Evolutionary conservation across 2,329 filamentous ascomycete species (phyloP).

Genomic region (Trichoderma atrobrunneum): DNA sequence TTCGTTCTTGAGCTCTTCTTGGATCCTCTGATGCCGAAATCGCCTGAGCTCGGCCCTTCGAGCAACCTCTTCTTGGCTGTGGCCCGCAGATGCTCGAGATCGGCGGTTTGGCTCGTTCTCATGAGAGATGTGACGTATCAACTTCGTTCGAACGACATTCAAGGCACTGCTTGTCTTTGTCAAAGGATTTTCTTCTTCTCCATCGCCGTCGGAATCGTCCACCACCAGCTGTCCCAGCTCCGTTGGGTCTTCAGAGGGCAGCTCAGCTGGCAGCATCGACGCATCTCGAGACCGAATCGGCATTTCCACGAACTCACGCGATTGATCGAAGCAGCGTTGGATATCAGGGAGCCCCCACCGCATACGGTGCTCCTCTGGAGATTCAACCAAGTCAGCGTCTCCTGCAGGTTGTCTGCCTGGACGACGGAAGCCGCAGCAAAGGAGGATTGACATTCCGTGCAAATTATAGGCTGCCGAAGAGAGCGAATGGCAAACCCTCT

Average conservation of each 20-base stretch:
- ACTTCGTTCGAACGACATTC: conserved; percentile 43
- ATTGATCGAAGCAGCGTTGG: not conserved
- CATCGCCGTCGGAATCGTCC: conserved; percentile 43
- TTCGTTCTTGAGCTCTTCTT: conserved; percentile 53
- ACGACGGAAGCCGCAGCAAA: conserved; percentile 17
- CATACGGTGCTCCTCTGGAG: not conserved
- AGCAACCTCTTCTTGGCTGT: conserved; percentile 52
- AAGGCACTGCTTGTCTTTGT: conserved; percentile 41
- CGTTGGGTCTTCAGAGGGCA: conserved; percentile 23
- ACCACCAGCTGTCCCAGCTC: conserved; percentile 34
- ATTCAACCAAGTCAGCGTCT: not conserved
- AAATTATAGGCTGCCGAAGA: not conserved
- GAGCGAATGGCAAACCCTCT: not conserved
- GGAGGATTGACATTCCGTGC: conserved; percentile 18
- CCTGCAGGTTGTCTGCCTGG: not conserved
- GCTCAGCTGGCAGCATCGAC: not conserved
- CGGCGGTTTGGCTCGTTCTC: conserved; percentile 41
- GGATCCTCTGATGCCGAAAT: conserved; percentile 55
- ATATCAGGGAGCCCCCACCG: not conserved
- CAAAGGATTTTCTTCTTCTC: conserved; percentile 26
- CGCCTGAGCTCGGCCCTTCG: conserved; percentile 55
- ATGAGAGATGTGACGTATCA: conserved; percentile 47
- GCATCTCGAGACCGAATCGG: not conserved
- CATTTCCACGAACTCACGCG: not conserved
- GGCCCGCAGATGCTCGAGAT: conserved; percentile 42